Conservation (phyloP, 1,284 basidiomycete genomes). For the Phenoliferia sp. region DNA sequence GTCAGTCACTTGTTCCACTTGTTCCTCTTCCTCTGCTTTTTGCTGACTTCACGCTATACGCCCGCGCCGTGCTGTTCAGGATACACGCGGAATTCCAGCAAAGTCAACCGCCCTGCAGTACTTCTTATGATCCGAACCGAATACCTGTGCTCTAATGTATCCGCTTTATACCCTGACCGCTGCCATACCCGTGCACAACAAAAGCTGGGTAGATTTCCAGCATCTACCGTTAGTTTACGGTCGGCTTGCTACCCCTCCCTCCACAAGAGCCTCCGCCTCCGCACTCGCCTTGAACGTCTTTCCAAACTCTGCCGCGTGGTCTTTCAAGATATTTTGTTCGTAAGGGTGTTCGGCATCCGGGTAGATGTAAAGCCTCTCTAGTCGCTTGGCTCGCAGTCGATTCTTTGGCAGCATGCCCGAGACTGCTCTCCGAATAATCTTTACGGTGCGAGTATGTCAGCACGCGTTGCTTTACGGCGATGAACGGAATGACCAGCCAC, state of each 20-base stretch:
- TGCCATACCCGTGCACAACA: no score
- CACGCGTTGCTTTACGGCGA: not conserved
- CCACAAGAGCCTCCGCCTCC: slow-evolving; percentile 8
- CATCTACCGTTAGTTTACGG: no score
- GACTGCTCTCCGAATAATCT: slow-evolving; percentile 93
- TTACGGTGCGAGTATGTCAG: slow-evolving; percentile 6
- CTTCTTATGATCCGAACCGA: slow-evolving; percentile 22
- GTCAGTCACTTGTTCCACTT: slow-evolving; percentile 4
- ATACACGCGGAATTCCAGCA: slow-evolving; percentile 31
- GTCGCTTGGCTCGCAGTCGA: slow-evolving; percentile 74
- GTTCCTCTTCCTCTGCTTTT: not conserved
- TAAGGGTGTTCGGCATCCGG: slow-evolving; percentile 48
- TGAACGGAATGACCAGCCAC: slow-evolving; percentile 50
- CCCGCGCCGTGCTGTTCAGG: slow-evolving; percentile 24
- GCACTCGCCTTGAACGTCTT: slow-evolving; percentile 21
- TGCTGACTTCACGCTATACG: not conserved
- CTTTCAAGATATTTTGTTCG: slow-evolving; percentile 39
- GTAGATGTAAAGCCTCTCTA: slow-evolving; percentile 82
- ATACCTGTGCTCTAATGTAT: not conserved
- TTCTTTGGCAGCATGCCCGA: slow-evolving; percentile 97
- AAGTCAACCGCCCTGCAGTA: slow-evolving; percentile 35
- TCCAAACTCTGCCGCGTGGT: slow-evolving; percentile 26
- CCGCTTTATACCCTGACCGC: not conserved
- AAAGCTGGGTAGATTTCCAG: no score
- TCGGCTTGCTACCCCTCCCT: no score